Percentiles rank a stretch among this genome's conserved stretches.
Evolutionary conservation across 225 moss, liverwort and hornwort genomes (phyloP).

Genomic region (Physcomitrium patens): DNA sequence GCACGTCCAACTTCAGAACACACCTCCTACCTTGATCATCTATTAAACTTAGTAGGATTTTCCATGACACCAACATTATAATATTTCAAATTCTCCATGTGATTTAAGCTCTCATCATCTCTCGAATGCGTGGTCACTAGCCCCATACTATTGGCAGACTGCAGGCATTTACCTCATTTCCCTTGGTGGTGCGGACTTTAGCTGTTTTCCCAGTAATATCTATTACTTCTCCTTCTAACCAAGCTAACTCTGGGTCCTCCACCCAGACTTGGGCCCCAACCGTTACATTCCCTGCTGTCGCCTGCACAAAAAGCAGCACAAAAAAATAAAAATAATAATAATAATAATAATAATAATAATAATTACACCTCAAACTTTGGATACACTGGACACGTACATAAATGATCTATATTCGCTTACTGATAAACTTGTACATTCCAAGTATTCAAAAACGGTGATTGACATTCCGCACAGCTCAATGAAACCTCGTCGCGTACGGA

Average conservation of each 20-base stretch:
- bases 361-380: not conserved
- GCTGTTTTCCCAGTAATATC: conserved; percentile 56
- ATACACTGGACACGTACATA: too few relatives aligned
- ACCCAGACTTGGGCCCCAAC: conserved; percentile 72
- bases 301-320: conserved; percentile 35
- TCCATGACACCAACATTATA: too few relatives aligned
- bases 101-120: not conserved
- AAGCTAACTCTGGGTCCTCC: conserved; percentile 62
- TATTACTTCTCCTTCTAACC: conserved; percentile 68
- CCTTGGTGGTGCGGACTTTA: conserved; percentile 50
- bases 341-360: too few relatives aligned
- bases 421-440: too few relatives aligned
- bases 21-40: too few relatives aligned
- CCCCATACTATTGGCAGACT: not conserved
- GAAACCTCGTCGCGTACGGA: too few relatives aligned
- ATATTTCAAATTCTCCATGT: not conserved
- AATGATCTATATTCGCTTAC: too few relatives aligned
- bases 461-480: too few relatives aligned
- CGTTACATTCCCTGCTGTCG: conserved; percentile 52
- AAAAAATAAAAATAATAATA: too few relatives aligned
- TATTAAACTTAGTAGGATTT: too few relatives aligned
- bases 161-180: conserved; percentile 41
- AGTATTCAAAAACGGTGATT: too few relatives aligned
- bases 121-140: not conserved
- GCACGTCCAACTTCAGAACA: too few relatives aligned